Base-by-base conservation (phyloP, 768 basidiomycete species). In the Xerocomellus dryophilus region DNA sequence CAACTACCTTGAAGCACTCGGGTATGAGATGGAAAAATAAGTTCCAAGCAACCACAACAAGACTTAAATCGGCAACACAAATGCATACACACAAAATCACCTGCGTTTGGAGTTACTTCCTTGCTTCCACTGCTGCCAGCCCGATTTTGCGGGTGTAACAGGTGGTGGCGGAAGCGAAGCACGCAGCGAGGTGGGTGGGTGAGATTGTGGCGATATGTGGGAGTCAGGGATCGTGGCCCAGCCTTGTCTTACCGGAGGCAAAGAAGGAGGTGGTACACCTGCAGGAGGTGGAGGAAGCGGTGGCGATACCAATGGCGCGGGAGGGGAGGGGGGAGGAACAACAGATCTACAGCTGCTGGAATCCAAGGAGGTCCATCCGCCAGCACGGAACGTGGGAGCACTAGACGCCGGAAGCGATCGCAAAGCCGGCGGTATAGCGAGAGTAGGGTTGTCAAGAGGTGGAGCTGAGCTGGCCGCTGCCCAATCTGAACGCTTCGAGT, bases 321-420 rank as follows among this genome's bases (percentile, higher is more conserved):
- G 63, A 48, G 67, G 55, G n/a, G 44, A 25, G 12, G 55, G 59
- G 32, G 61, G 47, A n/a, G 67, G 61, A 50, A 65, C 65, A 15
- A 58, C 47, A 4, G 65, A 34, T 32, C 68, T 68, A 23, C 70
- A 70, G 53, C 65, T 76, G 20, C 76, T 72, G 3, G 78, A 77
- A 54, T 86, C 87, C 23, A 89, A 73, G 34, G 81, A 81, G 9
- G 85, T 82, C 81, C 84, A 88, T 17, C 88, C 86, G 43, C 77
- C 85, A 11, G 79, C 74, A 42, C 83, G 76, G 66, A 86, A 87
- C 10, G 73, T 59, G 17, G 83, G 78, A 23, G 78, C 73, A 10
- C 67, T 46, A 54, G 60, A 35, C 56, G 52, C 25, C 3, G 31
- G 40, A 44, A 60, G 53, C 5, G 58, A 60, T 59, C 54, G 56